Evolutionary conservation across 768 basidiomycete species (phyloP).

Genomic region (Leccinum variicolor): DNA sequence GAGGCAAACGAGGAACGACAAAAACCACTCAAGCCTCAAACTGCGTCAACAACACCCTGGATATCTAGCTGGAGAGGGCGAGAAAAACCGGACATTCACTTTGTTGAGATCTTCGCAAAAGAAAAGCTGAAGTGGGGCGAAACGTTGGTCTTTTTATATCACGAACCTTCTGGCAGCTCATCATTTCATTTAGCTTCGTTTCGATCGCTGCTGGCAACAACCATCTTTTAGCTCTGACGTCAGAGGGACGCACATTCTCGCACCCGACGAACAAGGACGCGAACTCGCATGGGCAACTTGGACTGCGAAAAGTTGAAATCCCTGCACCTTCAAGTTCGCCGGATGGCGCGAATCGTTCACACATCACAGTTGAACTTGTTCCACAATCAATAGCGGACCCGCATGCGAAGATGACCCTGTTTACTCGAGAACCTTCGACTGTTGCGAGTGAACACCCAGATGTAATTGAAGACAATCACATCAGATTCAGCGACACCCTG

Average conservation of each 20-base stretch:
- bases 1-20: slow-evolving; percentile 52
- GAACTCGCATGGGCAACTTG: slow-evolving; percentile 83
- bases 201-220: slow-evolving; percentile 72
- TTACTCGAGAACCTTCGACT: slow-evolving; percentile 25
- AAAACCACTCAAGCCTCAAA: slow-evolving; percentile 34
- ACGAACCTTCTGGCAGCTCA: slow-evolving; percentile 9
- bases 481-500: slow-evolving; percentile 64
- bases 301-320: slow-evolving; percentile 63
- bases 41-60: slow-evolving; percentile 50
- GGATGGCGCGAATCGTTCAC: slow-evolving; percentile 20
- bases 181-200: slow-evolving; percentile 47
- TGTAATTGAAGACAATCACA: slow-evolving; percentile 37
- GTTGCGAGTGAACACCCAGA: slow-evolving; percentile 27
- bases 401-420: slow-evolving; percentile 44
- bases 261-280: slow-evolving; percentile 72
- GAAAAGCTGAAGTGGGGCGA: slow-evolving; percentile 61
- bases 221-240: slow-evolving; percentile 71
- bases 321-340: slow-evolving; percentile 26
- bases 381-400: slow-evolving; percentile 56
- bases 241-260: slow-evolving; percentile 70
- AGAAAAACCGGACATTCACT: slow-evolving; percentile 46
- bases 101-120: slow-evolving; percentile 57
- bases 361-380: slow-evolving; percentile 49
- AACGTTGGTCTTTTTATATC: slow-evolving; percentile 41
- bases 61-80: slow-evolving; percentile 57